phyloP scores from a whole-genome alignment of 768 basidiomycete species.

The Ramaria sp. region DNA sequence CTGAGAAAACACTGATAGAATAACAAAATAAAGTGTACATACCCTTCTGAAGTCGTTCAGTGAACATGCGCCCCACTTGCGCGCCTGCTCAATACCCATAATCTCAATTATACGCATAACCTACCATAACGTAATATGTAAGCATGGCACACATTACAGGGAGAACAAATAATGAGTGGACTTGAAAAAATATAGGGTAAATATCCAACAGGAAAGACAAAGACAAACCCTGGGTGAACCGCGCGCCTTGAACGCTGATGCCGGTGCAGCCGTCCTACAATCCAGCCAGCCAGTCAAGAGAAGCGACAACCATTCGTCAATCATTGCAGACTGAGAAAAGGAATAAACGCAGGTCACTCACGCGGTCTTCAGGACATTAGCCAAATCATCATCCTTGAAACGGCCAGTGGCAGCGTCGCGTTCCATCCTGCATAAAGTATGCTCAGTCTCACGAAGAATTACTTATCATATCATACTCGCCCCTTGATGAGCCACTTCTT shows the following conservation, averaged over 20 bases:
- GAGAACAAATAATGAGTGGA: too few species aligned
- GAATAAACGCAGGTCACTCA: neutral
- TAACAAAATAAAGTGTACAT: too few species aligned
- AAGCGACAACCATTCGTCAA: neutral
- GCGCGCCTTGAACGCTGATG: slow-evolving; percentile 58
- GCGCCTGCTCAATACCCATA: slow-evolving; percentile 53
- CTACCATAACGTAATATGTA: slow-evolving; percentile 11
- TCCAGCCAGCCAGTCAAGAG: too few species aligned
- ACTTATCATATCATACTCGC: slow-evolving; percentile 24
- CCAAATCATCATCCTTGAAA: slow-evolving; percentile 56
- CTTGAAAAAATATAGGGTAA: too few species aligned
- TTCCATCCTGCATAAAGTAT: slow-evolving; percentile 27
- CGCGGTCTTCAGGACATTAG: slow-evolving; percentile 48
- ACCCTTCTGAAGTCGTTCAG: slow-evolving; percentile 40
- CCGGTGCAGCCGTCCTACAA: slow-evolving; percentile 36
- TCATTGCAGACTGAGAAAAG: neutral
- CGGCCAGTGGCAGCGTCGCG: slow-evolving; percentile 37
- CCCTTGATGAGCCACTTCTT: slow-evolving; percentile 43
- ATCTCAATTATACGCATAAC: slow-evolving; percentile 58
- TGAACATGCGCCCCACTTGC: slow-evolving; percentile 57
- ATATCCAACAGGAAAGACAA: too few species aligned
- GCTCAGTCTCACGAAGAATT: neutral
- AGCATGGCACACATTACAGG: too few species aligned
- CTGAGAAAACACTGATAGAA: too few species aligned
- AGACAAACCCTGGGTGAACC: slow-evolving; percentile 38